Conservation (phyloP, 208 protist species). For the Blastocrithidia nonstop region DNA sequence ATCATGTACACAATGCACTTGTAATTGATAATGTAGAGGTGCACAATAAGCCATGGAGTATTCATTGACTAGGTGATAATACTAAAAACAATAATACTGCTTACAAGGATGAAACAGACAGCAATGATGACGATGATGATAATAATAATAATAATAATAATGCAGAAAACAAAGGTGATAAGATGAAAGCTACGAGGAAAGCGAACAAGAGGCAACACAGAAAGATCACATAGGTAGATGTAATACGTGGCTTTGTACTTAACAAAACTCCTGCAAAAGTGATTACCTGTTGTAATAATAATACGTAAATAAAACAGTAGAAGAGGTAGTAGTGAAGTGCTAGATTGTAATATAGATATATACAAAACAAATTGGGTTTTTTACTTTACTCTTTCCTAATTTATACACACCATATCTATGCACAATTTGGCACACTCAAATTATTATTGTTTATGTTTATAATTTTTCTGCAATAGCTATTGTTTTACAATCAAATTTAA, state of each 20-base stretch:
- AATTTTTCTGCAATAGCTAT: not conserved
- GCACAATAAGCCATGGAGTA: slow-evolving; percentile 29
- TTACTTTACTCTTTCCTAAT: too few species aligned
- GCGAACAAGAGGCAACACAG: not conserved
- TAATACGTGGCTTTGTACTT: slow-evolving; percentile 71
- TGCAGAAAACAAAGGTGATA: not conserved
- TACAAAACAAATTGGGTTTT: too few species aligned
- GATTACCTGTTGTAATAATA: slow-evolving; percentile 5
- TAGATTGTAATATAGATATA: too few species aligned
- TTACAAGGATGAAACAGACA: not conserved
- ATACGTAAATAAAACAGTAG: too few species aligned
- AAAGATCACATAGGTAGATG: slow-evolving; percentile 17
- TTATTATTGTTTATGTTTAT: not conserved
- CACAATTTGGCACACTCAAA: too few species aligned
- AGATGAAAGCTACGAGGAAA: not conserved
- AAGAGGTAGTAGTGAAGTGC: too few species aligned
- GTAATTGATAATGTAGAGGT: slow-evolving; percentile 27
- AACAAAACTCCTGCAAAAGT: slow-evolving; percentile 16
- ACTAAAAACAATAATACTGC: not conserved
- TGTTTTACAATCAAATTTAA: not conserved
- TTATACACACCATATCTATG: too few species aligned
- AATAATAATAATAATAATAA: not conserved
- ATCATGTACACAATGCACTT: too few species aligned
- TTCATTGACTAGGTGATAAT: slow-evolving; percentile 9
- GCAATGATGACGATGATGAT: not conserved